Percentiles rank a stretch among this genome's conserved stretches.
Conservation (phyloP, 2,329 filamentous ascomycete species). For the Colletotrichum simmondsii region DNA sequence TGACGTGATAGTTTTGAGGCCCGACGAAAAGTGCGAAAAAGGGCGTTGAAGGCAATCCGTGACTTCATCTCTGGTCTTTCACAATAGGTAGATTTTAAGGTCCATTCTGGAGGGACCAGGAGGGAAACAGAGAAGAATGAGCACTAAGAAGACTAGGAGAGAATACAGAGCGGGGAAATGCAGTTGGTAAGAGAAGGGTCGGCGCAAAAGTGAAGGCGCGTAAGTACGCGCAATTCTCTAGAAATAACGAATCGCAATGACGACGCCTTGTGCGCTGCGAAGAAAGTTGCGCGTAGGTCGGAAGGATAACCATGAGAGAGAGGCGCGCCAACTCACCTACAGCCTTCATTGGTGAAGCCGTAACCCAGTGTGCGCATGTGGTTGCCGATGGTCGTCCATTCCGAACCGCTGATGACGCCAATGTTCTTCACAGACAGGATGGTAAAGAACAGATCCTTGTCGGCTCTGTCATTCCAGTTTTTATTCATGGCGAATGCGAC, state of each 20-base stretch:
- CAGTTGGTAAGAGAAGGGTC: background rate
- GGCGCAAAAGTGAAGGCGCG: background rate
- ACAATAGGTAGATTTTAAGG: background rate
- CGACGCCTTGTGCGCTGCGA: background rate
- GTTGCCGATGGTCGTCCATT: conserved; percentile 72
- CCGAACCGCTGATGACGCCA: conserved; percentile 69
- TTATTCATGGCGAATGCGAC: conserved; percentile 60
- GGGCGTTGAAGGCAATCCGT: background rate
- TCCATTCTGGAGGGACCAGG: background rate
- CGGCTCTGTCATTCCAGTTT: conserved; percentile 70
- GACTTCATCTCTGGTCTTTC: background rate
- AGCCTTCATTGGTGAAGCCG: conserved; percentile 73
- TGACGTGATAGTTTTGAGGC: background rate
- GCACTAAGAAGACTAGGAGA: background rate
- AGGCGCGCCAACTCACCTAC: conserved; percentile 60
- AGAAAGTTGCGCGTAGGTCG: background rate
- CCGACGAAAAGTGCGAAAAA: background rate
- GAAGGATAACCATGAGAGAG: conserved; percentile 2
- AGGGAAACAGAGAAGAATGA: background rate
- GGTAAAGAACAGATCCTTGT: conserved; percentile 72
- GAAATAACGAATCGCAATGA: background rate
- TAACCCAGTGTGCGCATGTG: conserved; percentile 69
- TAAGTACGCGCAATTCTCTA: background rate
- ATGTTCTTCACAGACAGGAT: conserved; percentile 72
- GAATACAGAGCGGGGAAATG: background rate